These are phyloP conservation scores for Thermothelomyces thermophilus DNA, from an alignment of 2,329 filamentous ascomycete genomes.

Conservation along the genomic window DNA sequence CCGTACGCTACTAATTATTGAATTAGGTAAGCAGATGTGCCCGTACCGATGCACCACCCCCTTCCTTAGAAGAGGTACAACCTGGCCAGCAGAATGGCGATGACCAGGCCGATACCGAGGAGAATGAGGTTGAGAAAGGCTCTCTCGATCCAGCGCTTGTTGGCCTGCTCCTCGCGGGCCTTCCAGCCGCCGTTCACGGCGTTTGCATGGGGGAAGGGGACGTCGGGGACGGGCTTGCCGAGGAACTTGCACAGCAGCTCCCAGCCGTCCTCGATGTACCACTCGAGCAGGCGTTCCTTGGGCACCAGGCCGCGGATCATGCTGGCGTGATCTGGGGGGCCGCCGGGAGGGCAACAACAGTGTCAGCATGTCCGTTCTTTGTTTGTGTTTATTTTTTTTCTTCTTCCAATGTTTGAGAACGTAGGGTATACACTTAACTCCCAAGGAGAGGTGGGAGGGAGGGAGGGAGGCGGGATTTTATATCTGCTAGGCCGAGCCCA, in stretches of 20 bases:
- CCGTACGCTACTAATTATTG: too few species aligned
- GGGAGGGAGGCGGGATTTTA: too few species aligned
- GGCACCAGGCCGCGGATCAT: conserved; percentile 33
- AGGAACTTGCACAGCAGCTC: conserved; percentile 36
- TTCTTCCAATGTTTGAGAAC: too few species aligned
- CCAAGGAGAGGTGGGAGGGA: too few species aligned
- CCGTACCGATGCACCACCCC: too few species aligned
- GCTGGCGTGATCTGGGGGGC: conserved; percentile 27
- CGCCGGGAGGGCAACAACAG: not conserved
- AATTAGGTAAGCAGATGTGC: too few species aligned
- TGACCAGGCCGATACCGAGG: not conserved
- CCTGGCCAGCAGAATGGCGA: not conserved
- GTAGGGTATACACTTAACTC: too few species aligned
- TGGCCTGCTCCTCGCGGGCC: conserved; percentile 23
- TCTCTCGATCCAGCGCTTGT: conserved; percentile 23
- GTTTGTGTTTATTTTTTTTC: not conserved
- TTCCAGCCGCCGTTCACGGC: conserved; percentile 23
- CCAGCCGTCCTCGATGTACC: conserved; percentile 35
- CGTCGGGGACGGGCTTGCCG: conserved; percentile 30
- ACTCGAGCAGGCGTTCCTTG: conserved; percentile 32
- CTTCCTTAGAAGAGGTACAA: conserved; percentile 1
- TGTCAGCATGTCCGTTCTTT: not conserved
- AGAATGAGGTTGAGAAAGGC: conserved; percentile 23
- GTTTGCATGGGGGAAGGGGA: conserved; percentile 33
- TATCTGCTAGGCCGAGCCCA: too few species aligned